Base-by-base conservation (phyloP, 805 yeast species). In the Ascoidea tarda region DNA sequence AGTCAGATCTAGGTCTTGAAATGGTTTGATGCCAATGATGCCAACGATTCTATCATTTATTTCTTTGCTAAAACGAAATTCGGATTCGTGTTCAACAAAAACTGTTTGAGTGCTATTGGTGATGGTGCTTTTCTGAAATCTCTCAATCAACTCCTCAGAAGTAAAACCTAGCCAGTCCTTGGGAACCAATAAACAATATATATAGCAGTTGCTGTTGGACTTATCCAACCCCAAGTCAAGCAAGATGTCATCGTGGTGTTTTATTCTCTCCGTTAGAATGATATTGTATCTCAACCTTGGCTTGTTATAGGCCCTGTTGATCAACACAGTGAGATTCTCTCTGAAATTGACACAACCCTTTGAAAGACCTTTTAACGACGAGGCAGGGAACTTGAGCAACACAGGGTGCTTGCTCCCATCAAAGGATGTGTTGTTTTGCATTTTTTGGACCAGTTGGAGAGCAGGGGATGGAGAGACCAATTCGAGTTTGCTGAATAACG, bases 231-330 rank as follows among this genome's bases (percentile, higher is more conserved):
- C 60, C 14, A 73, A 55, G 54, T 69, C 71, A 8, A 38, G 16
- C 6, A 54, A 42, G 46, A 62, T 58, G 0, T 56, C 32, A 0
- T 55, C 56, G 1, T 58, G 53, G 33, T 58, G 32, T 49, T 69
- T 68, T 32, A 79, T 65, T 51, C 85, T 65, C 5, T 70, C 64
- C 0, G 75, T 64, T 14, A 58, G 55, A 16, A 79, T 69, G 6
- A 76, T 59, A 1, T 69, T 66, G 58, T 65, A 79, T 56, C 69
- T 69, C 60, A 55, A 69, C 53, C 74, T 64, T 6, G 76, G 74
- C 54, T 72, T 75, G 55, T 72, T 66, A 60, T 78, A 79, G 1
- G 79, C 78, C 52, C 69, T 66, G 59, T 79, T 79, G 53, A 79
- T 62, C n/a, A 74, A 53, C 6, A 60, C 53, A 5, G 59, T 53